Conservation (phyloP, 805 yeast species). For the Kazachstania martiniae region DNA sequence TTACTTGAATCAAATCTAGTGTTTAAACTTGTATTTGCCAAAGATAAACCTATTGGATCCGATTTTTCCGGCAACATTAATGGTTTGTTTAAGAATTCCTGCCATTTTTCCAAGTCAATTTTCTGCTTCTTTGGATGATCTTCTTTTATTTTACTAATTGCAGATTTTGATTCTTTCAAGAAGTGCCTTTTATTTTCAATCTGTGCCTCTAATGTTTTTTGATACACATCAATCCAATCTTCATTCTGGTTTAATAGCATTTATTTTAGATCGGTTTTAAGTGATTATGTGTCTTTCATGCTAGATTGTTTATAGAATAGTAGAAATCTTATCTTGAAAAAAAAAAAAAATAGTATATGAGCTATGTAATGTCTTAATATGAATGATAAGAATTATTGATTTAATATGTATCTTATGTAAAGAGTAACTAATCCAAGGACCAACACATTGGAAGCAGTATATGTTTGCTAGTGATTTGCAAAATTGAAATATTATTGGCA, state of each 20-base stretch:
- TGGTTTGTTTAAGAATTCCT: slow-evolving; percentile 14
- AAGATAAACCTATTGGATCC: slow-evolving; percentile 24
- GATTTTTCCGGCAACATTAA: slow-evolving; percentile 24
- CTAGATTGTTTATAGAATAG: too few species aligned
- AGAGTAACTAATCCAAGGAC: too few species aligned
- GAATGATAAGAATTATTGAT: too few species aligned
- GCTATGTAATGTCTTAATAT: too few species aligned
- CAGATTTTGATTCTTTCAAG: slow-evolving; percentile 15
- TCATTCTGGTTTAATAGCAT: too few species aligned
- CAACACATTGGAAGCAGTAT: too few species aligned
- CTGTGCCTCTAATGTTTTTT: slow-evolving; percentile 14
- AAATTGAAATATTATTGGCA: background rate
- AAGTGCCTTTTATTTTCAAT: slow-evolving; percentile 19
- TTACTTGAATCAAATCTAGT: slow-evolving; percentile 11
- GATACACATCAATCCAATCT: slow-evolving; percentile 10
- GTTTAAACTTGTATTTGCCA: slow-evolving; percentile 11
- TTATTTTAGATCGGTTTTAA: too few species aligned
- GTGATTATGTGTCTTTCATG: too few species aligned
- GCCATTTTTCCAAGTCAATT: slow-evolving; percentile 6
- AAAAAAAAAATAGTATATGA: too few species aligned
- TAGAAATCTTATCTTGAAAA: too few species aligned
- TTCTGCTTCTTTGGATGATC: background rate
- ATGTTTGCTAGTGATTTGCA: too few species aligned
- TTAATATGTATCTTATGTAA: too few species aligned
- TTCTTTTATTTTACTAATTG: slow-evolving; percentile 8